A percentile compares a stretch with the other conserved stretches of the same genome.
These are phyloP conservation scores for Mollisia scopiformis DNA, from an alignment of 2,329 filamentous ascomycete genomes.

Conservation along the genomic window DNA sequence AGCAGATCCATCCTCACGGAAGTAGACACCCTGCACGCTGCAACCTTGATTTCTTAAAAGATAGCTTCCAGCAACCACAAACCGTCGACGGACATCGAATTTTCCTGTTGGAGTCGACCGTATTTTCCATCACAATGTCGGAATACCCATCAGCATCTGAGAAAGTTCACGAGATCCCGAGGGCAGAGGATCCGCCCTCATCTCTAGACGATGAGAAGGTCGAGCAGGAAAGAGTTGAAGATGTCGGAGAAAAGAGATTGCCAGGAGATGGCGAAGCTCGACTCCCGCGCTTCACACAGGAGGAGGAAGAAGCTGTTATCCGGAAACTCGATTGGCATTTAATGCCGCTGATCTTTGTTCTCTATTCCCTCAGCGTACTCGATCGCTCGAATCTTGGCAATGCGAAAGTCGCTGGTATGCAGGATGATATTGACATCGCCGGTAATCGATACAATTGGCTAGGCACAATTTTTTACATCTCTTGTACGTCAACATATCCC, in stretches of 20 bases:
- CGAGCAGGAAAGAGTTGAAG: constrained; percentile 4
- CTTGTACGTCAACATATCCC: constrained; percentile 17
- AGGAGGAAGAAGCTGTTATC: constrained; percentile 18
- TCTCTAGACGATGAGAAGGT: constrained; percentile 5
- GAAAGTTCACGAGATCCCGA: not conserved
- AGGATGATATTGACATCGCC: constrained; percentile 46
- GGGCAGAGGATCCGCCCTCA: not conserved
- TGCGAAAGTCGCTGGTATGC: constrained; percentile 54
- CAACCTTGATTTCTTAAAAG: not conserved
- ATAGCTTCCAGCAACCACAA: not conserved
- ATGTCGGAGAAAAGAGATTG: constrained; percentile 5
- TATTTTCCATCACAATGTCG: not conserved
- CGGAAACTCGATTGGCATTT: constrained; percentile 19
- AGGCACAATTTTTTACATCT: constrained; percentile 37
- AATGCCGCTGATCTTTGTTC: constrained; percentile 15
- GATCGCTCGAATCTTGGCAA: constrained; percentile 54
- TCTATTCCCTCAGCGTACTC: constrained; percentile 44
- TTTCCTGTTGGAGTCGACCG: not conserved
- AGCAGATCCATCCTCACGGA: not conserved
- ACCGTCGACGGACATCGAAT: not conserved
- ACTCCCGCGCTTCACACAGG: constrained; percentile 11
- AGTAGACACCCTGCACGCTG: not conserved
- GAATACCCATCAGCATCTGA: not conserved
- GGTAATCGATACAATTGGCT: constrained; percentile 42
- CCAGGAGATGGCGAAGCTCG: not conserved